Evolutionary conservation across 441 rosid species (phyloP).

Genomic region (Adansonia madagascariensis): DNA sequence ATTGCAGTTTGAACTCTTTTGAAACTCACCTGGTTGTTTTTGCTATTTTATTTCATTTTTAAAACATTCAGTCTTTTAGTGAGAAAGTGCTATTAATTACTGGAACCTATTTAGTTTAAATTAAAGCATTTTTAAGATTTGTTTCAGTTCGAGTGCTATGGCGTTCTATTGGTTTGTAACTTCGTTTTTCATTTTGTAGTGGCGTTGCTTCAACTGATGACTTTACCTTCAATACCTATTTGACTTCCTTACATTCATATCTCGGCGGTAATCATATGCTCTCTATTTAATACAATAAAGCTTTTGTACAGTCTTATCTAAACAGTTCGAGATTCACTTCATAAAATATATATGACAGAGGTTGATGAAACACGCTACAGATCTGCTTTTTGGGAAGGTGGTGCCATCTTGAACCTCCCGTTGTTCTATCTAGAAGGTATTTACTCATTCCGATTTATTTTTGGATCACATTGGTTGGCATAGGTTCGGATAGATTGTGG

Average conservation of each 20-base stretch:
- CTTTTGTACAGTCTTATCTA: neutral
- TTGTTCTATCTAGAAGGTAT: slow-evolving; percentile 88
- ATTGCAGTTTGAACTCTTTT: neutral
- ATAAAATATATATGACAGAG: slow-evolving; percentile 47
- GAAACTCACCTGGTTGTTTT: neutral
- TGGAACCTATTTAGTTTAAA: neutral
- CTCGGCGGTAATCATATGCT: slow-evolving; percentile 67
- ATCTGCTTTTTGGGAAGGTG: slow-evolving; percentile 78
- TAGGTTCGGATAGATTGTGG: neutral
- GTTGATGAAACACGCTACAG: slow-evolving; percentile 82
- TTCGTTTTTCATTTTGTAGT: slow-evolving; percentile 29
- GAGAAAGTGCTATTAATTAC: neutral
- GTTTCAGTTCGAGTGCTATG: neutral
- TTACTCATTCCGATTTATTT: neutral
- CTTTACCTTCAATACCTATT: slow-evolving; percentile 63
- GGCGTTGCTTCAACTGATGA: slow-evolving; percentile 41
- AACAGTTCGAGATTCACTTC: slow-evolving; percentile 17
- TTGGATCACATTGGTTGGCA: neutral
- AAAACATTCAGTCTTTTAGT: neutral
- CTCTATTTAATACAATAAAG: neutral
- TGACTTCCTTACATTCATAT: slow-evolving; percentile 88
- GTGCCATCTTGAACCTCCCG: slow-evolving; percentile 68
- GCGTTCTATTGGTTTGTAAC: neutral
- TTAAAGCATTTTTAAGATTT: neutral
- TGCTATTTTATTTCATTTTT: neutral